A percentile compares a stretch with the other conserved stretches of the same genome.
Conservation (phyloP, 495 filamentous ascomycete genomes). For the Trichoderma parareesei region DNA sequence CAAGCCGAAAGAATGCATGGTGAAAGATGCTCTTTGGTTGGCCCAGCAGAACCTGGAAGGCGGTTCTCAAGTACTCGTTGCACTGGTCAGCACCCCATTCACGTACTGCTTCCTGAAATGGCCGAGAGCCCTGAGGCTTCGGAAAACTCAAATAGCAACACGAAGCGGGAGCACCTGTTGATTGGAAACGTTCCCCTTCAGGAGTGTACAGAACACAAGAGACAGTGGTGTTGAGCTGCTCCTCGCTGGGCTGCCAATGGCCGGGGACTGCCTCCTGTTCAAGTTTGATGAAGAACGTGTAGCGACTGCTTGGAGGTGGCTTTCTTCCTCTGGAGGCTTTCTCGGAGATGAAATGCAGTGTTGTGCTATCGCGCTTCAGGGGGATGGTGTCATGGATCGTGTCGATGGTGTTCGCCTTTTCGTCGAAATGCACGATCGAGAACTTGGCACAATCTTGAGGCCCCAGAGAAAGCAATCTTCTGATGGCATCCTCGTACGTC, state of each 20-base stretch:
- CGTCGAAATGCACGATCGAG: neutral
- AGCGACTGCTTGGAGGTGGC: neutral
- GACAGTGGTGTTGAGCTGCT: neutral
- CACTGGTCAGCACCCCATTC: neutral
- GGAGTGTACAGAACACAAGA: neutral
- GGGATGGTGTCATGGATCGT: neutral
- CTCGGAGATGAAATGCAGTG: neutral
- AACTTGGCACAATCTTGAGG: neutral
- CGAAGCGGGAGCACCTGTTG: neutral
- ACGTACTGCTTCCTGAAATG: neutral
- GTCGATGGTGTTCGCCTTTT: neutral
- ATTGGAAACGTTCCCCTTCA: neutral
- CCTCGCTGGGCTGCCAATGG: neutral
- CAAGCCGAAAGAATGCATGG: neutral
- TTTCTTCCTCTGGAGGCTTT: neutral
- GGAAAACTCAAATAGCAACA: neutral
- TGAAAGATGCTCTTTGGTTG: neutral
- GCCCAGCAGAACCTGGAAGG: neutral
- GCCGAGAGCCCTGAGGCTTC: neutral
- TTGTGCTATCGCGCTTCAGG: neutral
- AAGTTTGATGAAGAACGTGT: neutral
- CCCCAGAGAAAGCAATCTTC: neutral
- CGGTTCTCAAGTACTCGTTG: neutral
- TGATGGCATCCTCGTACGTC: neutral
- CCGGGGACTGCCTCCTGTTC: neutral